Conservation (phyloP, 495 filamentous ascomycete genomes). For the Penicillium bovifimosum region DNA sequence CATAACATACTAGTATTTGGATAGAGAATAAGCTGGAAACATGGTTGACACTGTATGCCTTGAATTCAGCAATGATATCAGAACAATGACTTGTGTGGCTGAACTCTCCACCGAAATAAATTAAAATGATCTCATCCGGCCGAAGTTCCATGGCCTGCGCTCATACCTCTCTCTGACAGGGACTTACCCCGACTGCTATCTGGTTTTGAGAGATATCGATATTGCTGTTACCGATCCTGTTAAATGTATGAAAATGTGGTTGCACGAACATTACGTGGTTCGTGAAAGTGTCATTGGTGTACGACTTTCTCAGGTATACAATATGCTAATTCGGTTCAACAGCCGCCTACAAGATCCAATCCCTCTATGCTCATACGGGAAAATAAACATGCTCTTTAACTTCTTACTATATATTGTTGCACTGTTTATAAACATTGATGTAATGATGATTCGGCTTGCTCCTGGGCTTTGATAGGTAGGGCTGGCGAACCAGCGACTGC, state of each 20-base stretch:
- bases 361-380: background rate
- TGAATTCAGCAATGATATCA: conserved; percentile 21
- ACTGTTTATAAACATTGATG: conserved; percentile 18
- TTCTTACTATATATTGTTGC: too few species aligned
- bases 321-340: background rate
- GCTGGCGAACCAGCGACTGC: background rate
- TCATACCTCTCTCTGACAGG: conserved; percentile 8
- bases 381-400: background rate
- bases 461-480: background rate
- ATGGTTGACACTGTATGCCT: background rate
- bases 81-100: conserved; percentile 29
- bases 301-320: background rate
- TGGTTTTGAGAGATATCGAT: background rate
- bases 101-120: conserved; percentile 29
- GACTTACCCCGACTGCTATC: background rate
- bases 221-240: background rate
- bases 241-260: background rate
- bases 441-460: conserved; percentile 22
- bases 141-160: conserved; percentile 11
- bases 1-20: too few species aligned
- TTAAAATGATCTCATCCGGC: conserved; percentile 34
- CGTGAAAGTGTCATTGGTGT: background rate
- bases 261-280: background rate
- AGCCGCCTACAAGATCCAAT: too few species aligned
- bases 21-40: background rate